phyloP scores from a whole-genome alignment of 352 stramenopile species.

The Pythium angustatum region DNA sequence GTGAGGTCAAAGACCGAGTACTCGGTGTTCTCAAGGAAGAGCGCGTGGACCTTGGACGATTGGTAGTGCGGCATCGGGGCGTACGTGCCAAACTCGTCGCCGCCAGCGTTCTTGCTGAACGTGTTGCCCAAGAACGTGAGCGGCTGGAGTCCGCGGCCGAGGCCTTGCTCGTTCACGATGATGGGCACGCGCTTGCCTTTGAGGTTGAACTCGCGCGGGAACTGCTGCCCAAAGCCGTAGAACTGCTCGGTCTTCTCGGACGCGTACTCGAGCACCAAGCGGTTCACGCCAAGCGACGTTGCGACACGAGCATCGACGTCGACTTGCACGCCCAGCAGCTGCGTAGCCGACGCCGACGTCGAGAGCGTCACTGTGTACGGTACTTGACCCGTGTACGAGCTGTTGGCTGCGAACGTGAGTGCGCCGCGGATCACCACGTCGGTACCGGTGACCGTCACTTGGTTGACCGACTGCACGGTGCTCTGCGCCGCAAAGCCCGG shows the following conservation, averaged over 20 bases:
- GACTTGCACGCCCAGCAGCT: conserved; percentile 7
- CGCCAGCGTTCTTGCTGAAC: conserved; percentile 19
- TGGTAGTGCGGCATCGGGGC: conserved; percentile 23
- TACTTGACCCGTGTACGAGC: not conserved
- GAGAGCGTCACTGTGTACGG: not conserved
- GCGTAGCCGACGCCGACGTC: conserved; percentile 3
- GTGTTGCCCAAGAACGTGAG: conserved; percentile 6
- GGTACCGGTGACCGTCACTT: not conserved
- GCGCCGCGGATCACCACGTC: conserved; percentile 13
- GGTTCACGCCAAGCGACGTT: conserved; percentile 15
- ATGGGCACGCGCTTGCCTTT: conserved; percentile 19
- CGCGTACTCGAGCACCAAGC: conserved; percentile 20
- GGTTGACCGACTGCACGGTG: conserved; percentile 16
- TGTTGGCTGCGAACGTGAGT: conserved; percentile 2
- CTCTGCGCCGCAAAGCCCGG: conserved; percentile 14
- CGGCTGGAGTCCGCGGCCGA: conserved; percentile 14
- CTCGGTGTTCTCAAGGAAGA: conserved; percentile 22
- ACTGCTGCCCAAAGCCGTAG: conserved; percentile 21
- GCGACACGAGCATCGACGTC: conserved; percentile 1
- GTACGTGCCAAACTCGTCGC: conserved; percentile 18
- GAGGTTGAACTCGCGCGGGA: conserved; percentile 13
- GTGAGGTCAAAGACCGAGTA: conserved; percentile 22
- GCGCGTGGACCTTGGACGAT: conserved; percentile 12
- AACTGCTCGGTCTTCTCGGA: conserved; percentile 15
- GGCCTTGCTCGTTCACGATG: conserved; percentile 20